Evolutionary conservation across 1,284 basidiomycete genomes (phyloP), one percentile per base, ranked within the genome.

Genomic region (Mycosarcoma mackinlayi): DNA sequence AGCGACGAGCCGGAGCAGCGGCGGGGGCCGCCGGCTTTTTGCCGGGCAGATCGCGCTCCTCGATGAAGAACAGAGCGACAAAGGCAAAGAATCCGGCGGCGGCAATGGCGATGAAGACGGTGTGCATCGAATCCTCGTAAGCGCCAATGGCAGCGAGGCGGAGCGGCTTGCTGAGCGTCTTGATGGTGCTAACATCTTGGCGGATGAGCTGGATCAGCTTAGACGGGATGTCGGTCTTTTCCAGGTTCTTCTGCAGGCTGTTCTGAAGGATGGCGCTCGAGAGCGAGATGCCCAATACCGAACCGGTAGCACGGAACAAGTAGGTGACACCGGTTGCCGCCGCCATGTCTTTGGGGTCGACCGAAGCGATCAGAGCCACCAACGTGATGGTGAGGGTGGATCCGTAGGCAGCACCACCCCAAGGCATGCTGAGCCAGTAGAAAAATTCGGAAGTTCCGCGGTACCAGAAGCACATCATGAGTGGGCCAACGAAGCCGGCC

Each of bases 281-380:
- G 19, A 84, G 74, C 24, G 83, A 83, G 53, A 84, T 83, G 27
- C 83, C 83, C 27, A 83, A 72, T 18, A 84, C 82, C 21, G 78
- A 81, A 34, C 83, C 83, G 13, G 79, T 83, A 6, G 83, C 83
- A 45, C 83, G 77, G 82, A 84, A 84, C 41, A 84, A 78, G 63
- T 84, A 83, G 13, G 81, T 81, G 41, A 79, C 78, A 40, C 82
- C 82, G 13, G 82, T 83, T 3, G 80, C 79, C 30, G 83, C 80
- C 2, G 81, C 81, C 83, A 83, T 79, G 44, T 79, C 79, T 50
- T 70, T 73, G 27, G 83, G 83, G 31, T 82, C 80, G 30, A 83
- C 76, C 18, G 83, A 83, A 7, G 80, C 78, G 54, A 84, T 81
- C 25, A 82, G 68, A 21, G 80, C 81, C n/a, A 83, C 78, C 21